Evolutionary conservation across 345 rosid genomes (phyloP).

Genomic region (Acer negundo): DNA sequence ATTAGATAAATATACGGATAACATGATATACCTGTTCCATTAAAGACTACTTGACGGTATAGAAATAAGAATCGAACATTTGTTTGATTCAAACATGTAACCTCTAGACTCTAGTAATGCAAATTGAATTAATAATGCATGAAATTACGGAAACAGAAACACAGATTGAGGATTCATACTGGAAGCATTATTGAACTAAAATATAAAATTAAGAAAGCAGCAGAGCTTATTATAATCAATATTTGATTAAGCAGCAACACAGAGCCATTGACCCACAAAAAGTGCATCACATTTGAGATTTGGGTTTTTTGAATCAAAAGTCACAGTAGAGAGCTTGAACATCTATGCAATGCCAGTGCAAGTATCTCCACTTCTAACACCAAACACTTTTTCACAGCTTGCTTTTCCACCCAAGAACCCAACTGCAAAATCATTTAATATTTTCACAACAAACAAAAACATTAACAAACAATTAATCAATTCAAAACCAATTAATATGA

Average conservation of each 20-base stretch:
- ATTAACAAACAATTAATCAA: no score
- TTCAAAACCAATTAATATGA: no score
- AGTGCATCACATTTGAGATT: slow-evolving; percentile 33
- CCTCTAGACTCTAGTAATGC: no score
- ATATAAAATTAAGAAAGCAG: background rate
- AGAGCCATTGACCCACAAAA: slow-evolving; percentile 47
- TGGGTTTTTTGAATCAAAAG: slow-evolving; percentile 30
- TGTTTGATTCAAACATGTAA: no score
- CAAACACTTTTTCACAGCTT: slow-evolving; percentile 18
- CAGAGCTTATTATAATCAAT: background rate
- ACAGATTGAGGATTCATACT: background rate
- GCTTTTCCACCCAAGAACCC: no score
- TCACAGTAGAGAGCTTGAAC: background rate
- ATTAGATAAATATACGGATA: no score
- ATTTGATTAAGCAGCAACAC: slow-evolving; percentile 17
- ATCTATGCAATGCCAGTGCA: background rate
- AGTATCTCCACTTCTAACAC: slow-evolving; percentile 13
- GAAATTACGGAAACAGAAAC: background rate
- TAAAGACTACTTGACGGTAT: no score
- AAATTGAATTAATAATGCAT: background rate
- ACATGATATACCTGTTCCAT: no score
- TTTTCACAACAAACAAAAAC: no score
- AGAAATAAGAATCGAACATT: no score
- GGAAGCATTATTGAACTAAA: background rate
- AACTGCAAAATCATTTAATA: no score